phyloP scores from a whole-genome alignment of 176 grass and related monocot genomes.

The Zoysia japonica region DNA sequence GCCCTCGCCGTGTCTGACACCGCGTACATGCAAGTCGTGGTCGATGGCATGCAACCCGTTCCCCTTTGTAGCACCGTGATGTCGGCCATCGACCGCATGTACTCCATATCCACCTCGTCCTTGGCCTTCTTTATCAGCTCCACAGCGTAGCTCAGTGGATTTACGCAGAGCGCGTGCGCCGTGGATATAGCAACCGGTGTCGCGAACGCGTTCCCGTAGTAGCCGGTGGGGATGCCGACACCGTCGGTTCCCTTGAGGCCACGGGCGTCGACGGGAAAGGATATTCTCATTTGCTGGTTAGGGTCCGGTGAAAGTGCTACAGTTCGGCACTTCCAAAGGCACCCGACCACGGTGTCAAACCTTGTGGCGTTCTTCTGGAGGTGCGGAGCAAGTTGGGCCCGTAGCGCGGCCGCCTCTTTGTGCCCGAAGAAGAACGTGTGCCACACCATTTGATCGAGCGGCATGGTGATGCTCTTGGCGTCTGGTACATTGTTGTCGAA shows the following conservation, averaged over 20 bases:
- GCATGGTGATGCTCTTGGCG: too few relatives aligned
- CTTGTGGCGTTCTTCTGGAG: conserved; percentile 50
- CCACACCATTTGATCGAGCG: conserved; percentile 16
- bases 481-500: too few relatives aligned
- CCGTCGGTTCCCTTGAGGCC: conserved; percentile 38
- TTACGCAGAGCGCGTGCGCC: conserved; percentile 48
- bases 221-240: conserved; percentile 50
- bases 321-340: conserved; percentile 78
- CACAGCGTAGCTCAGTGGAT: conserved; percentile 58
- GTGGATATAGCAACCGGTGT: conserved; percentile 64
- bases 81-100: conserved; percentile 49
- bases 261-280: conserved; percentile 66
- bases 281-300: conserved; percentile 75
- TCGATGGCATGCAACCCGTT: not conserved
- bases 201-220: conserved; percentile 87
- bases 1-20: conserved; percentile 66
- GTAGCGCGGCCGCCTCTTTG: conserved; percentile 44
- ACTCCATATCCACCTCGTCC: conserved; percentile 36
- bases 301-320: conserved; percentile 54
- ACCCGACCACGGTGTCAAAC: conserved; percentile 73
- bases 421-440: conserved; percentile 78
- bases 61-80: conserved; percentile 63
- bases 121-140: conserved; percentile 69
- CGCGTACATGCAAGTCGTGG: conserved; percentile 53
- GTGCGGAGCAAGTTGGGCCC: conserved; percentile 40